phyloP scores from a whole-genome alignment of 2,329 filamentous ascomycete genomes.

The Ophiocordyceps camponoti-saundersi region DNA sequence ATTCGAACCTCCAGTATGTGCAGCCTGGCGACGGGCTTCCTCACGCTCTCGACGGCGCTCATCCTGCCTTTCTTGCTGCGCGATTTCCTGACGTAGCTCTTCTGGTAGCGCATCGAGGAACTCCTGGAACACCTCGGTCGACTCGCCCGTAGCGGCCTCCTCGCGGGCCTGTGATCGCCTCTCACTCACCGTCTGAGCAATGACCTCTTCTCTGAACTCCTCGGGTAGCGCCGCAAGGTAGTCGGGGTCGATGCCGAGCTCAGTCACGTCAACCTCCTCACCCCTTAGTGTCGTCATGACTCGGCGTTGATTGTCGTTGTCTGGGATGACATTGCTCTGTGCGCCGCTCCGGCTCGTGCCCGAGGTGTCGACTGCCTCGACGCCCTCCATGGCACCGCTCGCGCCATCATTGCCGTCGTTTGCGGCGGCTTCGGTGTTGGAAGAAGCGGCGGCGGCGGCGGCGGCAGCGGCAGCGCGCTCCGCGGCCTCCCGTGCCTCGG shows the following conservation, averaged over 20 bases:
- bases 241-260: constrained; percentile 82
- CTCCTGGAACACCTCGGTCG: constrained; percentile 75
- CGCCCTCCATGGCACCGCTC: constrained; percentile 54
- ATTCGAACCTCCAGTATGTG: constrained; percentile 34
- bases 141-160: constrained; percentile 51
- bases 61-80: constrained; percentile 79
- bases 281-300: constrained; percentile 74
- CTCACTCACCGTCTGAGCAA: constrained; percentile 75
- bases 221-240: constrained; percentile 96
- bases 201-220: constrained; percentile 88
- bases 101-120: constrained; percentile 86
- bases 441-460: constrained; percentile 17
- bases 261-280: constrained; percentile 81
- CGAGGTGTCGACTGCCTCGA: constrained; percentile 36
- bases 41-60: constrained; percentile 78
- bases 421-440: constrained; percentile 1
- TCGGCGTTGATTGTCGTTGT: constrained; percentile 23
- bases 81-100: constrained; percentile 77
- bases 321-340: constrained; percentile 3
- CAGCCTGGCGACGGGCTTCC: constrained; percentile 52
- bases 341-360: constrained; percentile 10
- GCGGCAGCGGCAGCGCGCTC: constrained; percentile 42
- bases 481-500: constrained; percentile 47
- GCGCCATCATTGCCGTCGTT: constrained; percentile 6
- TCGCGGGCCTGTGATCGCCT: constrained; percentile 62